Percentiles rank a stretch among this genome's conserved stretches.
These are phyloP conservation scores for Breynia disticha DNA, from an alignment of 441 rosid genomes.

Conservation along the genomic window DNA sequence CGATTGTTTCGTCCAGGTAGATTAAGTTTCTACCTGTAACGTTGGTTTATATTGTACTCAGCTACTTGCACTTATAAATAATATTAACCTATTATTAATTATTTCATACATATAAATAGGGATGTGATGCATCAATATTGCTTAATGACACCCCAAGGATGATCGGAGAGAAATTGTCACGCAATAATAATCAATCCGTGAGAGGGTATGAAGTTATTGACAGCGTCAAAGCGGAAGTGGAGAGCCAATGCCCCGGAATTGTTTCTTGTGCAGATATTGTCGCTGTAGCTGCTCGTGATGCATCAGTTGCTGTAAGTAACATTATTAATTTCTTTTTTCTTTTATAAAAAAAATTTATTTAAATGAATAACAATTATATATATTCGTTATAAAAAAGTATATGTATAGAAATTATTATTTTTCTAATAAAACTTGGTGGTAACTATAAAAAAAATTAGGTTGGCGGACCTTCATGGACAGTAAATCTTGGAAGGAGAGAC, in stretches of 20 bases:
- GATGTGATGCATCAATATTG: constrained; percentile 50
- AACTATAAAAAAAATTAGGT: constrained; percentile 9
- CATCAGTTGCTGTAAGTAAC: constrained; percentile 32
- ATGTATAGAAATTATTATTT: too few species aligned
- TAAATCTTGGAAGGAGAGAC: constrained; percentile 27
- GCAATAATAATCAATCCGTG: constrained; percentile 17
- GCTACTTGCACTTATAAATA: too few species aligned
- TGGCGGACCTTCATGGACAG: constrained; percentile 28
- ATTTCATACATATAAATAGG: constrained; percentile 18
- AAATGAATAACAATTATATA: too few species aligned
- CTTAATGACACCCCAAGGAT: constrained; percentile 28
- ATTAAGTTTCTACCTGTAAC: not conserved
- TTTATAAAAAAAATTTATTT: too few species aligned
- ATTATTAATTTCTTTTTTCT: too few species aligned
- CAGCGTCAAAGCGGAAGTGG: constrained; percentile 29
- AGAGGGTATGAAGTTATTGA: constrained; percentile 52
- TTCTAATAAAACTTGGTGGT: not conserved
- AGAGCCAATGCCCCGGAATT: constrained; percentile 28
- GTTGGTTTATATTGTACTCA: too few species aligned
- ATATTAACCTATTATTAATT: too few species aligned
- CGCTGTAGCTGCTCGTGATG: constrained; percentile 43
- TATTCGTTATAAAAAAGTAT: too few species aligned
- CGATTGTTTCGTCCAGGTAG: constrained; percentile 15
- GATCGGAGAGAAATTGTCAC: constrained; percentile 28
- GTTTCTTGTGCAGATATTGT: constrained; percentile 56